phyloP scores from a whole-genome alignment of 2,329 filamentous ascomycete genomes.

The Curvularia eragrostidis region DNA sequence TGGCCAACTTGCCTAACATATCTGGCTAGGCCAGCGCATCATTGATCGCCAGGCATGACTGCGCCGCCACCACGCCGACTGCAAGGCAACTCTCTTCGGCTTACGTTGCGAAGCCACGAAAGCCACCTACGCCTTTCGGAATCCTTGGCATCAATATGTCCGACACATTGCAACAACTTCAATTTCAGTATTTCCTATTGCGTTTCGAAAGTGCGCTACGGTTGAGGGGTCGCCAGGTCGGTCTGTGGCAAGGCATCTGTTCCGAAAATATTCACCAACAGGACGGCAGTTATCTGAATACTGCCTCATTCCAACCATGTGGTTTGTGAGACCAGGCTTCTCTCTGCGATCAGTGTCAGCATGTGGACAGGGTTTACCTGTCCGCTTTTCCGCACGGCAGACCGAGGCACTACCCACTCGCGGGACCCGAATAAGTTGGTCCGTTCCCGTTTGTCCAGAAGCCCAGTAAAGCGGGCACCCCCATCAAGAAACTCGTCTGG shows the following conservation, averaged over 20 bases:
- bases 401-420: not conserved
- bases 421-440: not conserved
- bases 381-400: too few species aligned
- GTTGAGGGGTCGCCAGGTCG: not conserved
- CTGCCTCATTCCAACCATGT: too few species aligned
- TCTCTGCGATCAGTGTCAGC: too few species aligned
- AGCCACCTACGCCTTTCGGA: conserved; percentile 1
- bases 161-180: not conserved
- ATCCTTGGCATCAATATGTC: conserved; percentile 6
- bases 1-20: not conserved
- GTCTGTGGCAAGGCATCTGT: not conserved
- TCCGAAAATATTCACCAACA: not conserved
- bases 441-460: not conserved
- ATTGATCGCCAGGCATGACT: not conserved
- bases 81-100: not conserved
- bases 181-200: not conserved
- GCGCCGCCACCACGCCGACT: not conserved
- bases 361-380: too few species aligned
- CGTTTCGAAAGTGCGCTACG: not conserved
- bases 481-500: not conserved
- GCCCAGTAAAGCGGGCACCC: not conserved
- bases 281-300: not conserved
- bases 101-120: not conserved
- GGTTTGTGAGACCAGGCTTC: too few species aligned
- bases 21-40: not conserved